Conservation (phyloP, 352 stramenopile species). For the Hyaloperonospora arabidopsidis region DNA sequence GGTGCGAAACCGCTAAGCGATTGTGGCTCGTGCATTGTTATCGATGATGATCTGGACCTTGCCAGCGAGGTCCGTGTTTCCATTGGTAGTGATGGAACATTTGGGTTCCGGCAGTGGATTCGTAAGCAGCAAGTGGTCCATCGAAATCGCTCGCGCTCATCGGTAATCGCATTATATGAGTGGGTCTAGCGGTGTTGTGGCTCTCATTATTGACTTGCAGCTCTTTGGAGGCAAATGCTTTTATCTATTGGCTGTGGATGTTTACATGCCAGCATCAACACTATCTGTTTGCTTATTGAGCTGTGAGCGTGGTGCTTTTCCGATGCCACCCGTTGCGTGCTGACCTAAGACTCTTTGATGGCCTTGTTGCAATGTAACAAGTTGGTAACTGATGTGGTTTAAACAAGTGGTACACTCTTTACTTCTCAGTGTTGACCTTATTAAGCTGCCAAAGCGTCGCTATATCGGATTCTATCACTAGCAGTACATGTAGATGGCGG, state of each 20-base stretch:
- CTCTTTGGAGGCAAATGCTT: not conserved
- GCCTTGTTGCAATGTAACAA: no score
- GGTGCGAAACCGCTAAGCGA: conserved; percentile 54
- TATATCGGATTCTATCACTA: no score
- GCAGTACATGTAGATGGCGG: no score
- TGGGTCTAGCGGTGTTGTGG: conserved; percentile 45
- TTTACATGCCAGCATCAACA: not conserved
- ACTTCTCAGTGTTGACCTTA: no score
- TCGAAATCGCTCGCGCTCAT: conserved; percentile 61
- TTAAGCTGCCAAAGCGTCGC: no score
- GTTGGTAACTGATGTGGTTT: no score
- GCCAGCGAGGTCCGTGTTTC: conserved; percentile 73
- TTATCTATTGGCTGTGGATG: conserved; percentile 2
- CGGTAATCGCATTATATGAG: conserved; percentile 44
- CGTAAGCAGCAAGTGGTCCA: conserved; percentile 79
- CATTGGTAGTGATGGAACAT: conserved; percentile 64
- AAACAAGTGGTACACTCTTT: no score
- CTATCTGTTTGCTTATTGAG: not conserved
- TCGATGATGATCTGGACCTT: conserved; percentile 64
- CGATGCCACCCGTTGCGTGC: not conserved
- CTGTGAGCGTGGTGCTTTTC: not conserved
- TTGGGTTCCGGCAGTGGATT: conserved; percentile 77
- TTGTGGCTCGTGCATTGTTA: conserved; percentile 35
- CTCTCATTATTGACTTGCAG: not conserved
- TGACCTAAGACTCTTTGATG: no score